A percentile compares a stretch with the other conserved stretches of the same genome.
phyloP scores from a whole-genome alignment of 495 filamentous ascomycete genomes.

The Penicillium pulvis region DNA sequence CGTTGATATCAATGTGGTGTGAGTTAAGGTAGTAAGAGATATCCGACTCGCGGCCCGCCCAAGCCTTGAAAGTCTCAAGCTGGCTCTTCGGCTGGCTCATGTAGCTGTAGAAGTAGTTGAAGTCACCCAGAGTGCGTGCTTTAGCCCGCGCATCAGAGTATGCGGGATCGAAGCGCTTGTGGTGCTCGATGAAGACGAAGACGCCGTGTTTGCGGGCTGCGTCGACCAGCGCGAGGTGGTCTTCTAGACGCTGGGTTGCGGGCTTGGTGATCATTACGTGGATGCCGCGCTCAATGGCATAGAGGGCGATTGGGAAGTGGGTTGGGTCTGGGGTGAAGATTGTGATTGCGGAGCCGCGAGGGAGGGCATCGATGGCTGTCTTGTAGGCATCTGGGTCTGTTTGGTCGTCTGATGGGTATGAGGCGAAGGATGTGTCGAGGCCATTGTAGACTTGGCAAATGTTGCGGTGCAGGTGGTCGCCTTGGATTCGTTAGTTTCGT shows the following conservation, averaged over 20 bases:
- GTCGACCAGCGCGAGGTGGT: conserved; percentile 75
- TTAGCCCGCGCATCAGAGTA: conserved; percentile 81
- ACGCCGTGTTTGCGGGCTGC: conserved; percentile 74
- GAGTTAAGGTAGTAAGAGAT: conserved; percentile 95
- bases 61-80: conserved; percentile 93
- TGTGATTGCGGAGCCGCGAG: conserved; percentile 84
- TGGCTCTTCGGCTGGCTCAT: conserved; percentile 95
- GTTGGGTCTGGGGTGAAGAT: conserved; percentile 97
- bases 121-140: conserved; percentile 76
- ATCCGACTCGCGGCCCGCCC: conserved; percentile 89
- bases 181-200: conserved; percentile 93
- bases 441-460: conserved; percentile 85
- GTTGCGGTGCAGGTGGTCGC: conserved; percentile 84
- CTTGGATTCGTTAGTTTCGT: conserved; percentile 37
- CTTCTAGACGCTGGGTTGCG: conserved; percentile 77
- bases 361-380: conserved; percentile 80
- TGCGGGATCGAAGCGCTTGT: conserved; percentile 92
- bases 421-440: conserved; percentile 79
- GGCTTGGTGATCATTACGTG: conserved; percentile 96
- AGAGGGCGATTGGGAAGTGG: conserved; percentile 92
- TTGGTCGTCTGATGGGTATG: conserved; percentile 72
- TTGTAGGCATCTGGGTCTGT: conserved; percentile 85
- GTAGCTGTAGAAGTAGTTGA: conserved; percentile 98
- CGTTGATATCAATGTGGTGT: conserved; percentile 89
- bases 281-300: conserved; percentile 82